Percentiles rank a stretch among this genome's conserved stretches.
These are phyloP conservation scores for Pichia nakasei DNA, from an alignment of 805 yeast genomes.

Conservation along the genomic window DNA sequence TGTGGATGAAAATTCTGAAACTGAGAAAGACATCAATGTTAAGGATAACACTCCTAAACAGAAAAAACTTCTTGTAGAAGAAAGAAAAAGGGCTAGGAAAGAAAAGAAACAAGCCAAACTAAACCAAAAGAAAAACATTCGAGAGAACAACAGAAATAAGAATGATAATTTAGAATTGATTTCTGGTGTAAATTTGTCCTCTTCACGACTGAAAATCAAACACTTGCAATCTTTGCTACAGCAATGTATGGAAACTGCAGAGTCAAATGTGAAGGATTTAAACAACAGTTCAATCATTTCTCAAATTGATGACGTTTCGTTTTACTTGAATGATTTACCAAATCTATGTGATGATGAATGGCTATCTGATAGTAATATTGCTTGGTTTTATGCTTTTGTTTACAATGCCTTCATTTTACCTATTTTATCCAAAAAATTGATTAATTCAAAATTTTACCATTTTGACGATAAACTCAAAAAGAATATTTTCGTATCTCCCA, in stretches of 20 bases:
- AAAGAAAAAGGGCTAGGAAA: slow-evolving; percentile 1
- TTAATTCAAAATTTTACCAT: slow-evolving; percentile 15
- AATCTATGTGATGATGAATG: slow-evolving; percentile 59
- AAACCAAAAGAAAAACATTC: background rate
- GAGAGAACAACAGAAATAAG: background rate
- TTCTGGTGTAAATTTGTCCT: background rate
- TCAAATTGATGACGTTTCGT: slow-evolving; percentile 48
- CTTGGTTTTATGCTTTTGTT: slow-evolving; percentile 53
- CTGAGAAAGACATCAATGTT: background rate
- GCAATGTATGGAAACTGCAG: background rate
- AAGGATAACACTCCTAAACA: background rate
- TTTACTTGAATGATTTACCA: slow-evolving; percentile 49
- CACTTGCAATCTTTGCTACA: background rate
- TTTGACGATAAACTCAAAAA: background rate
- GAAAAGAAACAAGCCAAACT: background rate
- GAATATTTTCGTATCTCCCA: slow-evolving; percentile 15
- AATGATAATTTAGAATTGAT: background rate
- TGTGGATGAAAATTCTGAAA: background rate
- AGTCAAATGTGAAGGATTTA: background rate
- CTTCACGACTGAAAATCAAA: background rate
- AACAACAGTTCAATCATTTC: slow-evolving; percentile 18
- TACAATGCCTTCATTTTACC: slow-evolving; percentile 27
- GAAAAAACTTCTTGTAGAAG: background rate
- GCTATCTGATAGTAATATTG: slow-evolving; percentile 64
- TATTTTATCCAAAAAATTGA: slow-evolving; percentile 19